Percentiles rank a stretch among this genome's conserved stretches.
Evolutionary conservation across 192 early-diverging fungal genomes (phyloP).

Genomic region (Backusella parvicylindrica): DNA sequence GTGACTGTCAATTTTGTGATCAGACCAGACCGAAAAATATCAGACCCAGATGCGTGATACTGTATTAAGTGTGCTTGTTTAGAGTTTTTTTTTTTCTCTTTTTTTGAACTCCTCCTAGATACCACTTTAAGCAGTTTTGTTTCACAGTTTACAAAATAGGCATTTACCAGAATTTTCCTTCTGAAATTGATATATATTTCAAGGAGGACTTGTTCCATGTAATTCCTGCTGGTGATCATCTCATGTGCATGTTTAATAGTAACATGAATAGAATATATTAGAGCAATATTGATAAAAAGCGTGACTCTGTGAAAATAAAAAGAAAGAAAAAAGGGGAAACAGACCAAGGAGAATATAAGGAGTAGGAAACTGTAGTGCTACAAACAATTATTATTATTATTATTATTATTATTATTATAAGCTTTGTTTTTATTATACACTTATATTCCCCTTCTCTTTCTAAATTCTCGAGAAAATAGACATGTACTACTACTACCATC

Average conservation of each 20-base stretch:
- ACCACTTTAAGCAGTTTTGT: neutral
- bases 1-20: too few species aligned
- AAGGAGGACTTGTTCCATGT: too few species aligned
- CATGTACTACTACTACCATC: neutral
- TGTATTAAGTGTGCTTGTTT: too few species aligned
- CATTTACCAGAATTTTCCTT: neutral
- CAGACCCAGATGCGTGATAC: too few species aligned
- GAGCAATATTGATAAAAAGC: neutral
- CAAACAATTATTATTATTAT: neutral
- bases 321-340: neutral
- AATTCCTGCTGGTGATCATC: too few species aligned
- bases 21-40: too few species aligned
- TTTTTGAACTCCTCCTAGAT: neutral
- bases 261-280: neutral
- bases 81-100: neutral
- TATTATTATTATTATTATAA: neutral
- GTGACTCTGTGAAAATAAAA: neutral
- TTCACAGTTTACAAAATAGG: neutral
- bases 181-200: neutral
- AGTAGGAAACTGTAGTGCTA: neutral
- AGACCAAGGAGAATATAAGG: neutral
- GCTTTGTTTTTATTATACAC: neutral
- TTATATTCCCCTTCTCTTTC: neutral
- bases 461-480: neutral
- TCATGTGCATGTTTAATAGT: too few species aligned